A percentile compares a stretch with the other conserved stretches of the same genome.
phyloP scores from a whole-genome alignment of 441 rosid genomes.

The Rhodomyrtus psidioides region DNA sequence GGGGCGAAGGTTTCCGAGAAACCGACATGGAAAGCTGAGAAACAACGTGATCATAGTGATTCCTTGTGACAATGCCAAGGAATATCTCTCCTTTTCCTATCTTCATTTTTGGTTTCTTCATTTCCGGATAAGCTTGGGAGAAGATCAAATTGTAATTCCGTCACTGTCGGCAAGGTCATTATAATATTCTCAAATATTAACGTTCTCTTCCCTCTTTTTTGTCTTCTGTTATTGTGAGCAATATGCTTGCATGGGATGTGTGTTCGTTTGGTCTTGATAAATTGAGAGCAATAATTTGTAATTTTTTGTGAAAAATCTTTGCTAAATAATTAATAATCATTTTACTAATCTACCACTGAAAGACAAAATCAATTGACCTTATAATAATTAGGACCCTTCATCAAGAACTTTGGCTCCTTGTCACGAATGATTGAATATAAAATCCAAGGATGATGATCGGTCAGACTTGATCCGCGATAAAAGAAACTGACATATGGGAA shows the following conservation, averaged over 20 bases:
- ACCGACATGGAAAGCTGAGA: background rate
- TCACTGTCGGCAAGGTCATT: background rate
- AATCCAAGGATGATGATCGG: background rate
- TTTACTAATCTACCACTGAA: background rate
- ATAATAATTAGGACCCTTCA: background rate
- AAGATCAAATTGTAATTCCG: background rate
- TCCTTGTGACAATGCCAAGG: background rate
- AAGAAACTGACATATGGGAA: no score
- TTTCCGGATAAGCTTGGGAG: background rate
- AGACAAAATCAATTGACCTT: background rate
- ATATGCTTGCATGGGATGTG: background rate
- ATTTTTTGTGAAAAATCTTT: background rate
- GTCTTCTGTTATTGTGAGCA: background rate
- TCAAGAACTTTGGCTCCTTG: background rate
- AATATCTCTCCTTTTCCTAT: background rate
- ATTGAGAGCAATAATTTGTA: background rate
- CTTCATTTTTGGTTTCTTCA: background rate
- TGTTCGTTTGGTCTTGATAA: background rate
- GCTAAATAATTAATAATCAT: background rate
- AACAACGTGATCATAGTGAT: background rate
- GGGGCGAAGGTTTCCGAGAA: background rate
- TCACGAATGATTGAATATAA: background rate
- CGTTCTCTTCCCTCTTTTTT: background rate
- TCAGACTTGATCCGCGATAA: no score
- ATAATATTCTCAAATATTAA: background rate